Conservation (phyloP, 441 rosid genomes). For the Capsella rubella region DNA sequence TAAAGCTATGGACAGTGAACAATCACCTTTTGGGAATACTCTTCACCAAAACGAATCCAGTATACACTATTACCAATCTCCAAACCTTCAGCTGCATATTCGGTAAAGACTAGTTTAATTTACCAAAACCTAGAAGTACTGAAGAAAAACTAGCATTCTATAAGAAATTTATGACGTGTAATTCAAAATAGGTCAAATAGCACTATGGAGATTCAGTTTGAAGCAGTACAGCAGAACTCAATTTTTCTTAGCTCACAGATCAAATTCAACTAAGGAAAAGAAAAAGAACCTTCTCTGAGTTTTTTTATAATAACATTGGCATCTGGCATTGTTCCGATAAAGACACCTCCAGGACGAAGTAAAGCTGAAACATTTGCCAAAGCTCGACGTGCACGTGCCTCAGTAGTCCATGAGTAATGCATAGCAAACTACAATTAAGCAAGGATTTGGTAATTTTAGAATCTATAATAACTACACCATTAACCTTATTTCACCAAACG, state of each 20-base stretch:
- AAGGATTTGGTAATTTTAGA: slow-evolving; percentile 9
- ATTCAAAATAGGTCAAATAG: not conserved
- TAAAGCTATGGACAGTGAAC: slow-evolving; percentile 4
- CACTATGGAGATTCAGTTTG: not conserved
- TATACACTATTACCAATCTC: slow-evolving; percentile 83
- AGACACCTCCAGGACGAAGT: slow-evolving; percentile 94
- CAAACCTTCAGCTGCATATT: slow-evolving; percentile 76
- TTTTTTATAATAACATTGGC: slow-evolving; percentile 90
- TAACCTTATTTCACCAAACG: slow-evolving; percentile 8
- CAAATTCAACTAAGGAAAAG: not conserved
- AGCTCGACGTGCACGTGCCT: slow-evolving; percentile 90
- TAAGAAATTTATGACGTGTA: not conserved
- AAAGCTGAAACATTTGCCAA: slow-evolving; percentile 92
- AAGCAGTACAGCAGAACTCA: slow-evolving; percentile 4
- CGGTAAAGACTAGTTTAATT: slow-evolving; percentile 36
- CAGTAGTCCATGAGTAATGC: slow-evolving; percentile 98
- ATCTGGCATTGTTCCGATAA: slow-evolving; percentile 98
- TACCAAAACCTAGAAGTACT: not conserved
- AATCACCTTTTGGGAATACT: slow-evolving; percentile 75
- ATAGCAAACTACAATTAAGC: slow-evolving; percentile 74
- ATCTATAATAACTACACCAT: slow-evolving; percentile 13
- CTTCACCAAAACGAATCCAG: slow-evolving; percentile 89
- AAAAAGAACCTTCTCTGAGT: slow-evolving; percentile 76
- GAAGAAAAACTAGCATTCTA: not conserved
- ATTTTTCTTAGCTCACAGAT: not conserved